Evolutionary conservation across 768 basidiomycete species (phyloP).

Genomic region (Heimioporus sp.): DNA sequence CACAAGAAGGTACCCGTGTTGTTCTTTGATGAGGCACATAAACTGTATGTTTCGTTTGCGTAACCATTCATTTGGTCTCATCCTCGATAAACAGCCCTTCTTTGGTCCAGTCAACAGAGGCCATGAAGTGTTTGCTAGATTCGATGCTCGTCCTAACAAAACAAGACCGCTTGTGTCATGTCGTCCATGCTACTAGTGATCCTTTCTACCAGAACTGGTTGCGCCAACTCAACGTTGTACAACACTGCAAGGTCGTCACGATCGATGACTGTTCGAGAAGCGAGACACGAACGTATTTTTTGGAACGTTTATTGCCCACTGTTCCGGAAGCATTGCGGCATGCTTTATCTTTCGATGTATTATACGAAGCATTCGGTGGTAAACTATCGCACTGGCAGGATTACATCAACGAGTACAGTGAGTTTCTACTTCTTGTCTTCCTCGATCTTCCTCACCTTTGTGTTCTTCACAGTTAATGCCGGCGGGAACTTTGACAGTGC

Average conservation of each 20-base stretch:
- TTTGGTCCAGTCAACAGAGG: constrained; percentile 71
- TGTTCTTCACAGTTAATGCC: constrained; percentile 56
- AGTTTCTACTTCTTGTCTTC: constrained; percentile 1
- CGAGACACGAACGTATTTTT: constrained; percentile 67
- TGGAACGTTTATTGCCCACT: constrained; percentile 59
- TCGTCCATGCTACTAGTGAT: constrained; percentile 80
- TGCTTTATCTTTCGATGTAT: constrained; percentile 62
- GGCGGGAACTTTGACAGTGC: constrained; percentile 69
- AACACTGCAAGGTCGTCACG: constrained; percentile 83
- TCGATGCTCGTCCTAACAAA: constrained; percentile 86
- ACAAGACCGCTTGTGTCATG: constrained; percentile 81
- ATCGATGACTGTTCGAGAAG: constrained; percentile 76
- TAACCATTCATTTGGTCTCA: not conserved
- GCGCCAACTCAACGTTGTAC: constrained; percentile 74
- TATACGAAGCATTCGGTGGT: constrained; percentile 81
- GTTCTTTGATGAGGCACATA: constrained; percentile 86
- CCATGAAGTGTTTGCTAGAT: constrained; percentile 83
- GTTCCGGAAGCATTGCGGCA: constrained; percentile 62
- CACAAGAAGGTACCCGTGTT: constrained; percentile 75
- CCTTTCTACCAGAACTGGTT: constrained; percentile 86
- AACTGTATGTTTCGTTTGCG: constrained; percentile 48
- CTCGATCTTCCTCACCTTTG: constrained; percentile 2
- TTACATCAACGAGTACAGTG: constrained; percentile 73
- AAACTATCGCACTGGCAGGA: constrained; percentile 84
- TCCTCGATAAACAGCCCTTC: constrained; percentile 50